A percentile compares a stretch with the other conserved stretches of the same genome.
Conservation (phyloP, 768 basidiomycete genomes). For the Boletus bicolor region DNA sequence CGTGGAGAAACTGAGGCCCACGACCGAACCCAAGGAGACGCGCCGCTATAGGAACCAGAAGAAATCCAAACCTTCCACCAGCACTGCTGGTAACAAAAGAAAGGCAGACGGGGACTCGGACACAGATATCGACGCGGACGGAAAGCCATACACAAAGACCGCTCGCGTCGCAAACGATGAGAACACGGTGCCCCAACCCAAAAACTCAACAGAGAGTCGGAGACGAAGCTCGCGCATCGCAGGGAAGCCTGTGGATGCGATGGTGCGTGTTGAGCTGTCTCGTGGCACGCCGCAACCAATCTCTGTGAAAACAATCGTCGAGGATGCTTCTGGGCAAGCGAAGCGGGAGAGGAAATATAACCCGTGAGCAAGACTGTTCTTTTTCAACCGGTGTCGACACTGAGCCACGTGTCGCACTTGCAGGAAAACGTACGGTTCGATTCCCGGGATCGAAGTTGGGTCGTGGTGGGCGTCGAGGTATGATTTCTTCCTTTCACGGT, state of each 20-base stretch:
- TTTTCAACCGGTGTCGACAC: conserved; percentile 20
- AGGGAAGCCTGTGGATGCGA: conserved; percentile 55
- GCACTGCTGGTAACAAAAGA: conserved; percentile 37
- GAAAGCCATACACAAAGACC: conserved; percentile 23
- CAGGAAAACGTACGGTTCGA: conserved; percentile 77
- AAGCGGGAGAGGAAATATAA: conserved; percentile 31
- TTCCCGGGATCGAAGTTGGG: conserved; percentile 76
- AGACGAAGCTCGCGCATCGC: conserved; percentile 70
- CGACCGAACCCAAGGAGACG: conserved; percentile 46
- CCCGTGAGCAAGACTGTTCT: conserved; percentile 21
- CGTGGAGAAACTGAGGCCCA: conserved; percentile 39
- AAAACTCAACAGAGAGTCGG: conserved; percentile 22
- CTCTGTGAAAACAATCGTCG: conserved; percentile 37
- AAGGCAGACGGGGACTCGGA: conserved; percentile 29
- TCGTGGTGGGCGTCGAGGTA: conserved; percentile 78
- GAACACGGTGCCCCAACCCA: conserved; percentile 7
- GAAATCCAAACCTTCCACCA: neutral
- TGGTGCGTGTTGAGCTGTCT: conserved; percentile 34
- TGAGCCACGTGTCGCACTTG: neutral
- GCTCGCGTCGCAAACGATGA: conserved; percentile 20
- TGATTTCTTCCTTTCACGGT: conserved; percentile 14
- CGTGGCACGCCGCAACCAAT: conserved; percentile 35
- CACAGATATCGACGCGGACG: conserved; percentile 32
- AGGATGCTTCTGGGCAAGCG: conserved; percentile 35
- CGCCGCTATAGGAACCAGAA: conserved; percentile 18